Evolutionary conservation across 2,329 filamentous ascomycete genomes (phyloP).

Genomic region (Colletotrichum godetiae): DNA sequence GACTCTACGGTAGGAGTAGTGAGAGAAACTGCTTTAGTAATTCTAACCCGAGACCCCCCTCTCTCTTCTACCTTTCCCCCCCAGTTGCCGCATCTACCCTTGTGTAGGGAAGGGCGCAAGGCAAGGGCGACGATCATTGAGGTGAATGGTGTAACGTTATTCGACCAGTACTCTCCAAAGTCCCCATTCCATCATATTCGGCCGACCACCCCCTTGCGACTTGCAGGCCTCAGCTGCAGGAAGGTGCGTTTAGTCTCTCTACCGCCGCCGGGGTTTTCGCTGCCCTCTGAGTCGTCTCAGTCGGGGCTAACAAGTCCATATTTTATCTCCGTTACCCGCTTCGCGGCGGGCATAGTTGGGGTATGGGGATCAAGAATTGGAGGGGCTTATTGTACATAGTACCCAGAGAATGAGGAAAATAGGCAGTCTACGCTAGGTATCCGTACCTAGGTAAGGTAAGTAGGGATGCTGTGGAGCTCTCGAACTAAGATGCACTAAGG

Average conservation of each 20-base stretch:
- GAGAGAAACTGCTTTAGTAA: background rate
- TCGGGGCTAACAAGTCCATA: background rate
- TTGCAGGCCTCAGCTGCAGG: background rate
- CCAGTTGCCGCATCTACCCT: conserved; percentile 28
- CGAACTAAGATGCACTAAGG: background rate
- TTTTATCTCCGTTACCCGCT: conserved; percentile 1
- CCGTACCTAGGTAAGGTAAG: too few relatives aligned
- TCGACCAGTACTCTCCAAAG: background rate
- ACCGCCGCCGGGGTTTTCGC: background rate
- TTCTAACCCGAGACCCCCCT: background rate
- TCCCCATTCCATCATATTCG: background rate
- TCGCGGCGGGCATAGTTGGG: background rate
- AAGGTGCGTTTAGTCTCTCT: background rate
- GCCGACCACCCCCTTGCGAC: background rate
- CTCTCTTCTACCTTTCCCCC: background rate
- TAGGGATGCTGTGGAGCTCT: background rate
- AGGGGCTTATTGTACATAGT: background rate
- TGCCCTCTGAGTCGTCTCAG: background rate
- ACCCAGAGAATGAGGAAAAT: background rate
- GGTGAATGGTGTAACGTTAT: conserved; percentile 11
- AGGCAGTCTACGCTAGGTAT: background rate
- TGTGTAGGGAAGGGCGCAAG: background rate
- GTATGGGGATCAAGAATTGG: background rate
- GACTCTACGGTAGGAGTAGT: background rate
- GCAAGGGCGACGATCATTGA: conserved; percentile 19